Evolutionary conservation across 2,329 filamentous ascomycete genomes (phyloP).

Genomic region (Metarhizium sp.): DNA sequence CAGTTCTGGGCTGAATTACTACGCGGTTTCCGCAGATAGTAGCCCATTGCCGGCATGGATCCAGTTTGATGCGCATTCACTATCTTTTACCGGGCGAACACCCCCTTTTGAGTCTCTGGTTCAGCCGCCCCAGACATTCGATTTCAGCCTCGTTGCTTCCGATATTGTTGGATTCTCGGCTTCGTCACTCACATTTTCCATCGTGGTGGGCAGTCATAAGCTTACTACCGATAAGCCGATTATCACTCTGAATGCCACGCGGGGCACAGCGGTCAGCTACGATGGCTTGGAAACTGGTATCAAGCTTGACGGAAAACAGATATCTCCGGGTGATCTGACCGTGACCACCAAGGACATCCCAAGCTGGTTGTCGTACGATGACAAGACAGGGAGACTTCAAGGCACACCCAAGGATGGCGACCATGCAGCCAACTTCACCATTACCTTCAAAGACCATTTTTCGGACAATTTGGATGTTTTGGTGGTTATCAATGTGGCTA

Average conservation of each 20-base stretch:
- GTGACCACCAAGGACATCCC: slow-evolving; percentile 46
- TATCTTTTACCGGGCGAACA: slow-evolving; percentile 63
- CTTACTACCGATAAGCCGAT: slow-evolving; percentile 52
- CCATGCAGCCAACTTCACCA: slow-evolving; percentile 51
- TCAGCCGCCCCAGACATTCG: slow-evolving; percentile 62
- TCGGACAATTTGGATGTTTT: slow-evolving; percentile 50
- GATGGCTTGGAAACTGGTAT: slow-evolving; percentile 40
- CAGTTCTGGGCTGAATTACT: slow-evolving; percentile 55
- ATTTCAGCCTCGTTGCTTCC: slow-evolving; percentile 65
- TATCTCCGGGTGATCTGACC: slow-evolving; percentile 41
- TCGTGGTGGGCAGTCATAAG: slow-evolving; percentile 63
- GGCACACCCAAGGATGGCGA: slow-evolving; percentile 55
- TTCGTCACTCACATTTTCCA: slow-evolving; percentile 54
- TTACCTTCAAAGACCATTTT: slow-evolving; percentile 50
- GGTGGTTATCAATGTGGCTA: slow-evolving; percentile 29
- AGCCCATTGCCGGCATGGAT: slow-evolving; percentile 84
- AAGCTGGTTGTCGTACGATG: slow-evolving; percentile 60
- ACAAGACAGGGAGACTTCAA: slow-evolving; percentile 47
- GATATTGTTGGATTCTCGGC: slow-evolving; percentile 72
- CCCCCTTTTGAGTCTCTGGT: slow-evolving; percentile 54
- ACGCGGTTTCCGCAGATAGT: slow-evolving; percentile 65
- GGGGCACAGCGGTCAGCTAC: slow-evolving; percentile 42
- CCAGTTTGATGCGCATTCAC: slow-evolving; percentile 52
- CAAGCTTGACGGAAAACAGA: slow-evolving; percentile 45
- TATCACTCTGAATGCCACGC: slow-evolving; percentile 48